phyloP scores from a whole-genome alignment of 225 moss, liverwort and hornwort genomes.

The Pseudoscleropodium purum region DNA sequence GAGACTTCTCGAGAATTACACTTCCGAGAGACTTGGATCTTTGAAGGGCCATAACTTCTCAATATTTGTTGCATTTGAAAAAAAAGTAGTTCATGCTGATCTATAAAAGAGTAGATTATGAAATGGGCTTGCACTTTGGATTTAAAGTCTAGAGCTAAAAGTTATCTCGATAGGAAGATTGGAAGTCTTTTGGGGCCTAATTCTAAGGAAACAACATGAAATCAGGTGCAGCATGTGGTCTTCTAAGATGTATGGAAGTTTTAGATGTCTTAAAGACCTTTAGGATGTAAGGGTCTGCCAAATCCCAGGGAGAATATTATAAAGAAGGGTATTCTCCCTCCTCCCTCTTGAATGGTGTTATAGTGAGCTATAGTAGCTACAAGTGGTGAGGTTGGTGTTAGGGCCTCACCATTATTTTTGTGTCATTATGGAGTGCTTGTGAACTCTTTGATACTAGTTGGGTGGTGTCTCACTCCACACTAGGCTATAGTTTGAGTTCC shows the following conservation, averaged over 20 bases:
- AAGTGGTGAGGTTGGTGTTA: rapidly evolving
- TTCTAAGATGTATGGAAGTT: too few species aligned
- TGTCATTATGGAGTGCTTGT: rapidly evolving
- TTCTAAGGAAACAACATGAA: rapidly evolving
- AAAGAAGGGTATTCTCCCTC: neutral
- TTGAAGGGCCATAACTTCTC: neutral
- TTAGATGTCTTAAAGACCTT: too few species aligned
- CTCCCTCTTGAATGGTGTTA: rapidly evolving
- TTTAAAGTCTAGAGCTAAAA: rapidly evolving
- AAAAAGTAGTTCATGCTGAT: rapidly evolving
- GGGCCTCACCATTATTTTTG: rapidly evolving
- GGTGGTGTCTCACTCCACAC: rapidly evolving
- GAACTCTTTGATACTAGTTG: rapidly evolving
- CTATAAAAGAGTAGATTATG: rapidly evolving
- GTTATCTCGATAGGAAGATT: rapidly evolving
- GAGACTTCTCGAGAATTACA: rapidly evolving
- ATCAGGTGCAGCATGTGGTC: too few species aligned
- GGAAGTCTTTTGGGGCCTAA: rapidly evolving
- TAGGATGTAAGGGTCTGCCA: too few species aligned
- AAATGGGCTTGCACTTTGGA: rapidly evolving
- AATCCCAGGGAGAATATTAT: too few species aligned
- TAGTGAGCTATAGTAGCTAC: rapidly evolving
- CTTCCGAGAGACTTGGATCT: rapidly evolving
- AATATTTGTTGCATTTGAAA: neutral
- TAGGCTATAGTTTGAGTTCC: rapidly evolving